These are phyloP conservation scores for Durotheca rogersii DNA, from an alignment of 495 filamentous ascomycete species.

Conservation along the genomic window DNA sequence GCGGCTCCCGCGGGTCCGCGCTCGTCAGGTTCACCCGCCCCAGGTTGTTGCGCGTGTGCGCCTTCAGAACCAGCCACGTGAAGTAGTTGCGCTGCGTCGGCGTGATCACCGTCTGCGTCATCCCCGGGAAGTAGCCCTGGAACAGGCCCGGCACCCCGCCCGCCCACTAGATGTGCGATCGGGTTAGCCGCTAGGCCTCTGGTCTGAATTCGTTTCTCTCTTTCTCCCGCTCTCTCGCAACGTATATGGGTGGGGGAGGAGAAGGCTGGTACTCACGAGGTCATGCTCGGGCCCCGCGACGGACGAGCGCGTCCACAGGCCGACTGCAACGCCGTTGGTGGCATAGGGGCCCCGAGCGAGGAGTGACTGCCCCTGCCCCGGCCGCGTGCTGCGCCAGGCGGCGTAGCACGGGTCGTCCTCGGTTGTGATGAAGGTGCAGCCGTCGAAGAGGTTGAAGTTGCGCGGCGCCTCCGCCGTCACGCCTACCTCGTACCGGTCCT, in stretches of 20 bases:
- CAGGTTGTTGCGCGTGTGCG: constrained; percentile 52
- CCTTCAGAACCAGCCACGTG: constrained; percentile 55
- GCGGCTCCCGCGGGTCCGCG: constrained; percentile 55
- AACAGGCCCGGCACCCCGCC: constrained; percentile 56
- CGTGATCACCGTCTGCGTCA: constrained; percentile 30
- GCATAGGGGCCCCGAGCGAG: constrained; percentile 50
- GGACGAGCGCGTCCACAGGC: constrained; percentile 49
- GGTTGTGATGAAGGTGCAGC: constrained; percentile 50
- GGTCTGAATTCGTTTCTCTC: no score
- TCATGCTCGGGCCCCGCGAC: constrained; percentile 46
- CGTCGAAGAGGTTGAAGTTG: constrained; percentile 44
- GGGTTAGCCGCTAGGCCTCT: no score
- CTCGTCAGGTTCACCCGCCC: constrained; percentile 53
- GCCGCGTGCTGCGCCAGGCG: constrained; percentile 42
- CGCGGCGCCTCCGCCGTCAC: constrained; percentile 48
- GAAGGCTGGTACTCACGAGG: no score
- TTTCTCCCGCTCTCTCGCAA: no score
- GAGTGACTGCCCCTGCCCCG: constrained; percentile 19
- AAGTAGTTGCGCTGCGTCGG: constrained; percentile 40
- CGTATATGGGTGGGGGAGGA: no score
- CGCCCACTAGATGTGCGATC: no score
- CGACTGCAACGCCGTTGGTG: constrained; percentile 48
- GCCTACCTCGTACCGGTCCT: constrained; percentile 61
- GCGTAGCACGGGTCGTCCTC: constrained; percentile 52
- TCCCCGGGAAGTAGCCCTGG: constrained; percentile 54